Percentiles rank a stretch among this genome's conserved stretches.
These are phyloP conservation scores for Ambrosiella xylebori DNA, from an alignment of 2,329 filamentous ascomycete genomes.

Conservation along the genomic window DNA sequence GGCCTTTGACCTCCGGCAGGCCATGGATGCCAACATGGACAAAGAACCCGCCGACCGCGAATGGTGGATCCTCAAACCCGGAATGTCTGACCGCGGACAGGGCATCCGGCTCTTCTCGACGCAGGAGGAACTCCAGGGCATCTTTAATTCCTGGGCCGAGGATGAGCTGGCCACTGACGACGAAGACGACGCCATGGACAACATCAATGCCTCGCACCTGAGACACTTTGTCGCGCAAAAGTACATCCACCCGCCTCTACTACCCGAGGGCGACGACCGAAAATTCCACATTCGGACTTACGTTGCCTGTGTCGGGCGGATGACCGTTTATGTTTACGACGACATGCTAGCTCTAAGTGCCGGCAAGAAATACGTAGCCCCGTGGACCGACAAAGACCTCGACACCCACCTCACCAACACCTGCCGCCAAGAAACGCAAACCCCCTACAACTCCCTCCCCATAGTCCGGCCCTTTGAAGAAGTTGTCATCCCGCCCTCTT, in stretches of 20 bases:
- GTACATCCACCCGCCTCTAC: constrained; percentile 77
- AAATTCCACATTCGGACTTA: constrained; percentile 96
- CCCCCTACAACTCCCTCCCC: constrained; percentile 26
- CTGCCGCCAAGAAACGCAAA: constrained; percentile 55
- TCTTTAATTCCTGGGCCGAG: constrained; percentile 85
- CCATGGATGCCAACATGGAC: constrained; percentile 47
- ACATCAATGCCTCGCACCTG: constrained; percentile 73
- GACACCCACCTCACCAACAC: constrained; percentile 84
- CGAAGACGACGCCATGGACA: constrained; percentile 31
- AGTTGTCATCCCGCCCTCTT: constrained; percentile 24
- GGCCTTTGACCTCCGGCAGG: constrained; percentile 70
- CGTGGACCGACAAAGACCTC: constrained; percentile 38
- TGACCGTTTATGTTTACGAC: constrained; percentile 72
- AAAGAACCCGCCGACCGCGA: constrained; percentile 32
- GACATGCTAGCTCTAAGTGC: constrained; percentile 92
- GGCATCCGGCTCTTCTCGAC: constrained; percentile 80
- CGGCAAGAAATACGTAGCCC: constrained; percentile 50
- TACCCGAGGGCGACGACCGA: constrained; percentile 47
- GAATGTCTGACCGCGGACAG: constrained; percentile 92
- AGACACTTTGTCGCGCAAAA: constrained; percentile 92
- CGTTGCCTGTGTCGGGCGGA: constrained; percentile 60
- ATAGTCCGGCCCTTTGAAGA: constrained; percentile 62
- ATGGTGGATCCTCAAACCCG: constrained; percentile 97
- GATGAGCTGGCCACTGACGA: constrained; percentile 47
- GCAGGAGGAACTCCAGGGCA: constrained; percentile 63